Percentiles rank a stretch among this genome's conserved stretches.
Conservation (phyloP, 2,329 filamentous ascomycete species). For the Alternaria consortialis region DNA sequence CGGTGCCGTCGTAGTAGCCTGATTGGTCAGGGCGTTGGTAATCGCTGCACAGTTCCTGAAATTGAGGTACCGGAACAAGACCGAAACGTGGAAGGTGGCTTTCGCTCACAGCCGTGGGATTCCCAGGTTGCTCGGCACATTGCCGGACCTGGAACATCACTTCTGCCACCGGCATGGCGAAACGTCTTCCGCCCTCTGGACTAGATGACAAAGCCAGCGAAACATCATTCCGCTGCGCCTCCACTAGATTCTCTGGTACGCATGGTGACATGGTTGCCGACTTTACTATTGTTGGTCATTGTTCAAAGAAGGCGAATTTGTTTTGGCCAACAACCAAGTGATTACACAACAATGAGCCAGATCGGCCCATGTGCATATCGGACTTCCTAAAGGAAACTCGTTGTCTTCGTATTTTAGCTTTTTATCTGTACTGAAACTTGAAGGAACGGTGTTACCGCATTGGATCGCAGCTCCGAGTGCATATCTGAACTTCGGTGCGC, state of each 20-base stretch:
- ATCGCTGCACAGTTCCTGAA: conserved; percentile 1
- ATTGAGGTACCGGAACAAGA: conserved; percentile 10
- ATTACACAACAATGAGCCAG: not conserved
- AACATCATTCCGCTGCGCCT: not conserved
- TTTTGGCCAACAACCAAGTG: not conserved
- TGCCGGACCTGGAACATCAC: conserved; percentile 3
- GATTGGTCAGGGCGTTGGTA: conserved; percentile 7
- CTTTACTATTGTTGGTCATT: not conserved
- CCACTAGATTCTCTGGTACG: not conserved
- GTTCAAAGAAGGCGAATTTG: not conserved
- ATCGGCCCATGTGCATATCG: not conserved
- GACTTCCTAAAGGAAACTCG: not conserved
- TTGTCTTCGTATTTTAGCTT: conserved; percentile 1
- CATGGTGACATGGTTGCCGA: not conserved
- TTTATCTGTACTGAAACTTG: not conserved
- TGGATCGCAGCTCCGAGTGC: conserved; percentile 3
- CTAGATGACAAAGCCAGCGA: not conserved
- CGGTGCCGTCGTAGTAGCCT: not conserved
- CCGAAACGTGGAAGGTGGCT: conserved; percentile 10
- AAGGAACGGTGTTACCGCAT: conserved; percentile 2
- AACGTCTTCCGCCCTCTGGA: not conserved
- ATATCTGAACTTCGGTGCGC: not conserved
- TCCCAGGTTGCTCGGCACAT: conserved; percentile 1
- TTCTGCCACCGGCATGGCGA: not conserved
- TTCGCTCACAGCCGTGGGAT: conserved; percentile 3